phyloP scores from a whole-genome alignment of 495 filamentous ascomycete genomes.

The Aspergillus nanangensis region DNA sequence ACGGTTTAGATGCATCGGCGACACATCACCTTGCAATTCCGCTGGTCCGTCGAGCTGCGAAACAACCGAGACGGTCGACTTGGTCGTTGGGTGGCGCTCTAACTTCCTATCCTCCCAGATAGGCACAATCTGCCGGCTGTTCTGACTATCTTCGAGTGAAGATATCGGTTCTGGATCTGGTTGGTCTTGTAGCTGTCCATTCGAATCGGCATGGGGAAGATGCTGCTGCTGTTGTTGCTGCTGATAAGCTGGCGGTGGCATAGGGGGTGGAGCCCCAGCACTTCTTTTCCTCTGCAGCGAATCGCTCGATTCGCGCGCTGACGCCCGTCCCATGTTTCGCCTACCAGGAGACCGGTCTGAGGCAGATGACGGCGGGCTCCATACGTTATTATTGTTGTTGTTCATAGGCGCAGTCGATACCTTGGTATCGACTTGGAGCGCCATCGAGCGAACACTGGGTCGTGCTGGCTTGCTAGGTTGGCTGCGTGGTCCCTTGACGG shows the following conservation, averaged over 20 bases:
- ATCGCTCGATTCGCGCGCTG: constrained; percentile 18
- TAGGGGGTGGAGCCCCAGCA: constrained; percentile 4
- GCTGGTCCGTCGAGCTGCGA: constrained; percentile 11
- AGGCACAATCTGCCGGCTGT: constrained; percentile 25
- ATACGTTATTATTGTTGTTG: too few species aligned
- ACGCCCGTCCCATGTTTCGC: constrained; percentile 16
- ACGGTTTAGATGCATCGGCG: constrained; percentile 7
- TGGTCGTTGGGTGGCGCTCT: constrained; percentile 2
- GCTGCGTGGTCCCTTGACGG: constrained; percentile 35
- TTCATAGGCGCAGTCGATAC: too few species aligned
- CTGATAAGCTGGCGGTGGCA: too few species aligned
- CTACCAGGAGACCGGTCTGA: constrained; percentile 20
- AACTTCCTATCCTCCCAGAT: constrained; percentile 33
- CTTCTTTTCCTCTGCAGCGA: constrained; percentile 13
- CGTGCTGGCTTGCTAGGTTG: constrained; percentile 23
- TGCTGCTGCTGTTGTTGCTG: too few species aligned
- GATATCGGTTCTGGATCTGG: too few species aligned
- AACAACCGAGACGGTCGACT: constrained; percentile 5
- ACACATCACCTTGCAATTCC: constrained; percentile 11
- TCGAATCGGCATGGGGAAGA: too few species aligned
- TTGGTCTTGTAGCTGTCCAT: too few species aligned
- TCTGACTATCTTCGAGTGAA: too few species aligned
- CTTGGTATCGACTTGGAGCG: constrained; percentile 12
- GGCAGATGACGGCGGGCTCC: too few species aligned
- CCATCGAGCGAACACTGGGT: constrained; percentile 18